Evolutionary conservation across 2,329 filamentous ascomycete genomes (phyloP), one percentile per base, ranked within the genome.

Genomic region (Aspergillus quadricinctus): DNA sequence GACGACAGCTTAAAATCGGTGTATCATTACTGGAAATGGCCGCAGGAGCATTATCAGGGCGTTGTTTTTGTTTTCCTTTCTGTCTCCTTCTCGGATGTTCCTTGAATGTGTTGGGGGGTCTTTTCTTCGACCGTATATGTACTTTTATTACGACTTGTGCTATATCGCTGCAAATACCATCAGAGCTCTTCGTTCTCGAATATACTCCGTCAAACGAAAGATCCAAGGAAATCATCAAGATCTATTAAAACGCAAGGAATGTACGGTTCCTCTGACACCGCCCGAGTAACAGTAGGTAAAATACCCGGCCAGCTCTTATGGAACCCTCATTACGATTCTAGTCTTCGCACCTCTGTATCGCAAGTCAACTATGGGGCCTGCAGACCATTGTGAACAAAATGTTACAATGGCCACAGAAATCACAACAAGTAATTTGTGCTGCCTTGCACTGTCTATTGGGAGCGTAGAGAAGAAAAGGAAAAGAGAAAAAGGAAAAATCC

Each of bases 381-480:
- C 62, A 80, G 80, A 73, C 68, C 75, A 76, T 72, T 80, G 43
- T 46, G 78, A 78, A 81, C 88, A 92, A 85, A 89, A 92, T 82
- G 88, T 78, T 81, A 79, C 75, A 70, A 77, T 79, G 74, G 75
- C 79, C 74, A 79, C 80, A 79, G 62, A 62, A 69, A 66, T 64
- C 66, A 63, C 59, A 68, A 48, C 48, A 75, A 76, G 79, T 57
- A 43, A 67, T 65, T 67, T 82, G 81, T 85, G 65, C 68, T 87
- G 87, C 81, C 81, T 83, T 88, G 89, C 85, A 92, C 89, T 93
- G 89, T 93, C 90, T 92, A 75, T 80, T 83, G 86, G 87, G 82
- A 83, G 88, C 88, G 87, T 88, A 68, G 69, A 68, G 69, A 71
- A 74, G 76, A 75, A 74, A 72, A 76, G 72, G 65, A 64, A 63